Percentiles rank a stretch among this genome's conserved stretches.
Evolutionary conservation across 169 alveolate species (phyloP).

Genomic region (Amoebophrya sp.): DNA sequence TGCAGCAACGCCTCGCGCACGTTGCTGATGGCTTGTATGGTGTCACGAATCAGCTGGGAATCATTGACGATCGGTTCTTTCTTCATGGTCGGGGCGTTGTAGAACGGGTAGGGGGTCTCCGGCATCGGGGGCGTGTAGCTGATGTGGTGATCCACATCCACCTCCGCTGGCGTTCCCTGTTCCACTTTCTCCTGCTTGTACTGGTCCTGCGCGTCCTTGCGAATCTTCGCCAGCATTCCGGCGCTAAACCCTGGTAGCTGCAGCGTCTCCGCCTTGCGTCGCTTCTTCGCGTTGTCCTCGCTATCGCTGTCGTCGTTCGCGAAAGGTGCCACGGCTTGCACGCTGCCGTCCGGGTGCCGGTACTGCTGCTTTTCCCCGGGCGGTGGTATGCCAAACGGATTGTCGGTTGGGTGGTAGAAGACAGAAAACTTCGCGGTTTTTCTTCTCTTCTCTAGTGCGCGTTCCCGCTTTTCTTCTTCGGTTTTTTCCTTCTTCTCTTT

Average conservation of each 20-base stretch:
- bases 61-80: not conserved
- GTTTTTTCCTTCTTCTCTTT: not conserved
- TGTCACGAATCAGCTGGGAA: not conserved
- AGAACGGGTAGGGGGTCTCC: not conserved
- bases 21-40: not conserved
- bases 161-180: not conserved
- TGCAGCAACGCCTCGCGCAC: not conserved
- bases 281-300: not conserved
- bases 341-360: constrained; percentile 18
- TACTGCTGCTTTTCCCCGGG: not conserved
- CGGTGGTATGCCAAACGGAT: not conserved
- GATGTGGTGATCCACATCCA: not conserved
- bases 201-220: not conserved
- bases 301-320: not conserved
- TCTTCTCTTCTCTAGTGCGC: not conserved
- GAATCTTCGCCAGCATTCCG: not conserved
- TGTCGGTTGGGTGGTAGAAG: not conserved
- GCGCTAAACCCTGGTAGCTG: not conserved
- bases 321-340: not conserved
- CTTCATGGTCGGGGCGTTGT: not conserved
- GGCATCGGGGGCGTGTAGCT: not conserved
- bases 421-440: not conserved
- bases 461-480: not conserved
- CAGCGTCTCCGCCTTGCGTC: not conserved
- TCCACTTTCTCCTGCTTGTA: not conserved